These are phyloP conservation scores for Syzygium jambos DNA, from an alignment of 345 rosid species.

Conservation along the genomic window DNA sequence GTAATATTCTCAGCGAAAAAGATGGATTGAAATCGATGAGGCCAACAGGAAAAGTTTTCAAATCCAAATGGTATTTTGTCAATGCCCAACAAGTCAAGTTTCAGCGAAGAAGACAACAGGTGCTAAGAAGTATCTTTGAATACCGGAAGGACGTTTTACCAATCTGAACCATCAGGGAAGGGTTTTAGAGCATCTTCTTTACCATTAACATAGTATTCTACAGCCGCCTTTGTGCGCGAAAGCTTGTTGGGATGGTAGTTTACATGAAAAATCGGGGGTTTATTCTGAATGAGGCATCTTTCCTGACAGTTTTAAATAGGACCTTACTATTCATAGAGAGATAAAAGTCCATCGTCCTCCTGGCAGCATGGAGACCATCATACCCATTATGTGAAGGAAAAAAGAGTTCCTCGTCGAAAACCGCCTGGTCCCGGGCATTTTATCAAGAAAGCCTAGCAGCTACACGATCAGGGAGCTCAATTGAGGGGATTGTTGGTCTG, in stretches of 20 bases:
- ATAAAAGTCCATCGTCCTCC: conserved; percentile 36
- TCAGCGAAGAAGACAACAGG: not conserved
- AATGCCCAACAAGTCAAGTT: not conserved
- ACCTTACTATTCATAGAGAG: conserved; percentile 42
- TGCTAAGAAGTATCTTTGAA: not conserved
- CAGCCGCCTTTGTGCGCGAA: conserved; percentile 29
- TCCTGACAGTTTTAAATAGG: conserved; percentile 33
- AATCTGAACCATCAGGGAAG: conserved; percentile 33
- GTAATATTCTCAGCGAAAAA: not conserved
- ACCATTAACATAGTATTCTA: conserved; percentile 33
- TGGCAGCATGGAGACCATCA: conserved; percentile 38
- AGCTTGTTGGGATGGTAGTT: conserved; percentile 43
- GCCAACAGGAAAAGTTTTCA: not conserved
- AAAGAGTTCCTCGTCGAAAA: conserved; percentile 40
- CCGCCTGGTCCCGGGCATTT: conserved; percentile 40
- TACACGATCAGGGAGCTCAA: conserved; percentile 41
- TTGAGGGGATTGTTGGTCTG: conserved; percentile 33
- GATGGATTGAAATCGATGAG: not conserved
- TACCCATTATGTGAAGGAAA: conserved; percentile 32
- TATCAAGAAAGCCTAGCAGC: conserved; percentile 23
- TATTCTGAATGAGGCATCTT: conserved; percentile 24
- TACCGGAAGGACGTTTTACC: not conserved
- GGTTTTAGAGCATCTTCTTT: conserved; percentile 31
- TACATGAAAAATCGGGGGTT: conserved; percentile 35
- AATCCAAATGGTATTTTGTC: not conserved